These are phyloP conservation scores for Umbellularia californica DNA, from an alignment of 164 flowering plant species.

Conservation along the genomic window DNA sequence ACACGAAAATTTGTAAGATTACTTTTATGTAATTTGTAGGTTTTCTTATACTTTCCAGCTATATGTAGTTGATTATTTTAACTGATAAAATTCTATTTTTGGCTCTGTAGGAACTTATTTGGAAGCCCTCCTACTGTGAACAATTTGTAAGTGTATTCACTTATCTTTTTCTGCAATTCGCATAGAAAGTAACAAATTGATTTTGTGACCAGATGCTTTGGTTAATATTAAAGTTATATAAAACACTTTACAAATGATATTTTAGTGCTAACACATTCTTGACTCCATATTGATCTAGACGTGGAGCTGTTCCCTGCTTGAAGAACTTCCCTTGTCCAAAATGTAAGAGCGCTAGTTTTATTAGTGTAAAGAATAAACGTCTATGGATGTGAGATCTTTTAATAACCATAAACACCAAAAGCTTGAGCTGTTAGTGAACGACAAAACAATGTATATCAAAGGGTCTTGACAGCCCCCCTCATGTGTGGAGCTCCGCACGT, in stretches of 20 bases:
- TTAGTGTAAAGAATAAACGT: too few relatives aligned
- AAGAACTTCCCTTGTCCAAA: constrained; percentile 39
- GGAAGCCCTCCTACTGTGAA: constrained; percentile 39
- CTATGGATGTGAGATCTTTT: too few relatives aligned
- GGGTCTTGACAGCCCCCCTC: too few relatives aligned
- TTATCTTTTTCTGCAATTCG: not conserved
- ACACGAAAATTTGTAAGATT: constrained; percentile 14
- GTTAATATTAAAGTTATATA: not conserved
- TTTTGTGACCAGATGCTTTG: not conserved
- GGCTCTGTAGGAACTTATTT: constrained; percentile 44
- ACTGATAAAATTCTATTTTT: not conserved
- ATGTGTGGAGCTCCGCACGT: too few relatives aligned
- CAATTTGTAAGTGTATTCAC: constrained; percentile 41
- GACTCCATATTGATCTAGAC: constrained; percentile 12
- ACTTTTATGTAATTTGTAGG: not conserved
- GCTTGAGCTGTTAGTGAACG: too few relatives aligned
- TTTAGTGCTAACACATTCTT: not conserved
- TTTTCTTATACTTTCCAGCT: not conserved
- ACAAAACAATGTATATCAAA: too few relatives aligned
- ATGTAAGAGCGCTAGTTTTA: not conserved
- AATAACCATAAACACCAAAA: too few relatives aligned
- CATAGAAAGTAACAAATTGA: not conserved
- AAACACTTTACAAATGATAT: not conserved
- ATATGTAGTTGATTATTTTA: not conserved
- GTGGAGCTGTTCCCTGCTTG: constrained; percentile 44